phyloP scores from a whole-genome alignment of 768 basidiomycete species.

The Trametes elegans region DNA sequence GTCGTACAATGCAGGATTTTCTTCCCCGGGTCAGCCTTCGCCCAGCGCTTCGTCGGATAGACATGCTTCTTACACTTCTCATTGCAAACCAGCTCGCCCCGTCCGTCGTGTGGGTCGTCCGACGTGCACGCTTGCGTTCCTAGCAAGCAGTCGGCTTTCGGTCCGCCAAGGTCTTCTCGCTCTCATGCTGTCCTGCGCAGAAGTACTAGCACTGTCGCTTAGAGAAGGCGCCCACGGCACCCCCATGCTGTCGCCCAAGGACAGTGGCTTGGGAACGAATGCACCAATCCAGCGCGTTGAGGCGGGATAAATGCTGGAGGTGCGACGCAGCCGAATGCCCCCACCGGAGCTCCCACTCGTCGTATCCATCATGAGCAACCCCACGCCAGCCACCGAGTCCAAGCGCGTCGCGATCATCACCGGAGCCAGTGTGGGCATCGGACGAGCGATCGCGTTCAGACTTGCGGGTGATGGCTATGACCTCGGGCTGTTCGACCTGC shows the following conservation, averaged over 20 bases:
- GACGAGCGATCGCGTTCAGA: constrained; percentile 25
- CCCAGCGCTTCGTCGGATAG: no score
- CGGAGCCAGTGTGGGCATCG: constrained; percentile 29
- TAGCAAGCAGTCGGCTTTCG: no score
- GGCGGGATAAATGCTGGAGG: neutral
- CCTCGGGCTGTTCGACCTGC: constrained; percentile 22
- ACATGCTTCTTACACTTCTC: no score
- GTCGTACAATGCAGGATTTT: no score
- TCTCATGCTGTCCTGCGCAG: neutral
- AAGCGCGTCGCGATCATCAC: constrained; percentile 27
- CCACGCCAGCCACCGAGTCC: neutral
- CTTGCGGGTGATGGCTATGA: constrained; percentile 28
- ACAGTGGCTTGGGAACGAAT: no score
- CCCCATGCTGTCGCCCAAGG: neutral
- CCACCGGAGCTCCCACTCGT: neutral
- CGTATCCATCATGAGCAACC: neutral
- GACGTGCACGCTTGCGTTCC: no score
- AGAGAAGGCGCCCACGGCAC: neutral
- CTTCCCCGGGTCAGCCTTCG: no score
- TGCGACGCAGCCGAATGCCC: neutral
- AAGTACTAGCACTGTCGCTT: neutral
- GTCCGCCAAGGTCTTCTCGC: no score
- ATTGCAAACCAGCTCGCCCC: no score
- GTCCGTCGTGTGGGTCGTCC: no score
- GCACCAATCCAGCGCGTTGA: no score